Evolutionary conservation across 192 early-diverging fungal genomes (phyloP), one percentile per base, ranked within the genome.

Genomic region (Funneliformis geosporum): DNA sequence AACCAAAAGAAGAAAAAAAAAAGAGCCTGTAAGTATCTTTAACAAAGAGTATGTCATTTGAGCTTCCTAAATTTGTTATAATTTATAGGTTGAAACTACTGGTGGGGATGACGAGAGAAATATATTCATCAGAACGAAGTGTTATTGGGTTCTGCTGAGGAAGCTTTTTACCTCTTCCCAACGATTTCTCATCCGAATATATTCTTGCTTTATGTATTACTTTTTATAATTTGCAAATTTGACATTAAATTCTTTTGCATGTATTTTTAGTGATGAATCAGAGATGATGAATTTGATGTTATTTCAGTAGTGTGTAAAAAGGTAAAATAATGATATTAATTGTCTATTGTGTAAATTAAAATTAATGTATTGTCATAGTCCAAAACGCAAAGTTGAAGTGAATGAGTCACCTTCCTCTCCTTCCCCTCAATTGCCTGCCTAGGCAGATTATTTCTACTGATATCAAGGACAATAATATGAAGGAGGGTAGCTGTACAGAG

Each of bases 181-280:
- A n/a, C n/a, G 69, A 46, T 47, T 83, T 55, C 80, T 76, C 65
- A 23, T 76, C 42, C 74, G 76, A 73, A 71, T 76, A 76, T 38
- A 61, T 76, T 64, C 61, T 65, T 76, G 43, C n/a, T 42, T 44
- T 43, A 43, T 44, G 27, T 66, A 40, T 76, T 65, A 66, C 25
- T 76, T 61, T 62, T 76, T 65, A 76, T 65, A 44, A 76, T 65
- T 65, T 76, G 75, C 39, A 65, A 76, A 76, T 66, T 76, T 76
- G 60, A 76, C 21, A 46, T 76, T 76, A 76, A 76, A 62, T 76
- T 76, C 75, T 61, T 76, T 55, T 39, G 4, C 44, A 65, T 76
- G 18, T 46, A 66, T 44, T 61, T 7, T 44, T 65, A 76, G 39
- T 27, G 43, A 76, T 2, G 60, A 66, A 62, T 76, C 75, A 33